Base-by-base conservation (phyloP, 192 early-diverging fungal genomes). In the Coemansia erecta region DNA sequence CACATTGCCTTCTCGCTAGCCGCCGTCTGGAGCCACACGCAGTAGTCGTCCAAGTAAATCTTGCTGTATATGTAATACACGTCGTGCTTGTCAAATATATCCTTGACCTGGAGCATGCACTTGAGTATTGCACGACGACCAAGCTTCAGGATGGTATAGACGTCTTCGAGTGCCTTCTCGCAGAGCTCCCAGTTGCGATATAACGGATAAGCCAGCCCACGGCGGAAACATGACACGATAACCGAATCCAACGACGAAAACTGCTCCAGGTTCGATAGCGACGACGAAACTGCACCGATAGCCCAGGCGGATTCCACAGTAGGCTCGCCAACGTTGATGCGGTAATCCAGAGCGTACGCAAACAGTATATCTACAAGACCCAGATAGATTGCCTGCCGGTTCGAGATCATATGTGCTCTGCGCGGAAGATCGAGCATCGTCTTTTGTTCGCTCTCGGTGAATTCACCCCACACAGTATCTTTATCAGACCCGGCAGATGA, bases 21-120 rank as follows among this genome's bases (percentile, higher is more conserved):
- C 43, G 77, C 12, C 2, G 64, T 82, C 59, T 95, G 94, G 42
- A 95, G 81, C 97, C 97, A 99, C 18, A 92, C 82, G 72, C 94
- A 98, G 71, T 99, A 99, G 69, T 99, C 95, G 66, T 94, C 94
- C 15, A 99, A 37, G 70, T 80, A 96, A 17, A 97, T 72, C 73
- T 92, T 88, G 66, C 90, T 86, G 56, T 97, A 90, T 7, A 96
- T 70, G 65, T 94, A 95, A 66, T 89, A 92, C 0, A 85, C 65
- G 58, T 99, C 95, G 56, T 99, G 89, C 63, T 85, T 81, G 51
- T 92, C 89, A 70, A 98, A 81, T 26, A 94, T 58, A 6, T 83
- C 69, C 69, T 93, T 92, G 65, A 92, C 68, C 11, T 86, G 85
- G 53, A 99, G 68, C 26, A 99, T 63, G 0, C 70, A 84, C 62